A percentile compares a stretch with the other conserved stretches of the same genome.
Evolutionary conservation across 1,284 basidiomycete genomes (phyloP).

Genomic region (Moesziomyces sp.): DNA sequence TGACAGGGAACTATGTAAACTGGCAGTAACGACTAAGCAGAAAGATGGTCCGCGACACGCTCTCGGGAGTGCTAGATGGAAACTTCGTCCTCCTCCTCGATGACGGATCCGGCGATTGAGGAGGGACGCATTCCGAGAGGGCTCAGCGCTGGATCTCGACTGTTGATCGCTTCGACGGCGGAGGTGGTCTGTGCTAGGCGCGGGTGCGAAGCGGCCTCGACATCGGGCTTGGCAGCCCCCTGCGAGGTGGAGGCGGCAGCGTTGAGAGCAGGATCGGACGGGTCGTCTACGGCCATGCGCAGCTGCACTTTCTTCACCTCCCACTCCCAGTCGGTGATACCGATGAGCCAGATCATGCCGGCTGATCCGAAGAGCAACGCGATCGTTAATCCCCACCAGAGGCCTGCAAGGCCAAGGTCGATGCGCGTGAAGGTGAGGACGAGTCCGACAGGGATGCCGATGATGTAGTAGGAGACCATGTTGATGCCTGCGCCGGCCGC

Average conservation of each 20-base stretch:
- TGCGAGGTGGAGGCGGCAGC: constrained; percentile 1
- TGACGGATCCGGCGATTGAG: constrained; percentile 39
- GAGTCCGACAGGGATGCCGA: constrained; percentile 70
- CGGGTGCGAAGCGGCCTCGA: constrained; percentile 17
- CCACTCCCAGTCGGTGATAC: constrained; percentile 69
- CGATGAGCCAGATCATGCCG: constrained; percentile 67
- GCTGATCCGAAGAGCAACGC: constrained; percentile 69
- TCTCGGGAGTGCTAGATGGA: constrained; percentile 11
- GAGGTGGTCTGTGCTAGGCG: constrained; percentile 26
- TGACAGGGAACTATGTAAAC: too few relatives aligned
- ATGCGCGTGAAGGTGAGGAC: constrained; percentile 69
- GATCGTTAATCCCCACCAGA: constrained; percentile 71
- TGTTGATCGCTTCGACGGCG: constrained; percentile 33
- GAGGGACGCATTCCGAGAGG: constrained; percentile 25
- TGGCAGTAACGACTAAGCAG: too few relatives aligned
- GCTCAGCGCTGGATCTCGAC: constrained; percentile 26
- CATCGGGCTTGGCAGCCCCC: constrained; percentile 24
- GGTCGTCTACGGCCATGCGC: constrained; percentile 49
- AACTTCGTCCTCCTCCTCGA: constrained; percentile 37
- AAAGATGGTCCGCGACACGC: too few relatives aligned
- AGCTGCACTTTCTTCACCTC: constrained; percentile 58
- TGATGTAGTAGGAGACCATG: constrained; percentile 70
- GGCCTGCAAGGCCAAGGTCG: constrained; percentile 66
- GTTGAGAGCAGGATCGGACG: constrained; percentile 19
- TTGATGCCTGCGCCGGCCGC: constrained; percentile 70